phyloP scores from a whole-genome alignment of 2,329 filamentous ascomycete genomes.

The Sporothrix sp. region DNA sequence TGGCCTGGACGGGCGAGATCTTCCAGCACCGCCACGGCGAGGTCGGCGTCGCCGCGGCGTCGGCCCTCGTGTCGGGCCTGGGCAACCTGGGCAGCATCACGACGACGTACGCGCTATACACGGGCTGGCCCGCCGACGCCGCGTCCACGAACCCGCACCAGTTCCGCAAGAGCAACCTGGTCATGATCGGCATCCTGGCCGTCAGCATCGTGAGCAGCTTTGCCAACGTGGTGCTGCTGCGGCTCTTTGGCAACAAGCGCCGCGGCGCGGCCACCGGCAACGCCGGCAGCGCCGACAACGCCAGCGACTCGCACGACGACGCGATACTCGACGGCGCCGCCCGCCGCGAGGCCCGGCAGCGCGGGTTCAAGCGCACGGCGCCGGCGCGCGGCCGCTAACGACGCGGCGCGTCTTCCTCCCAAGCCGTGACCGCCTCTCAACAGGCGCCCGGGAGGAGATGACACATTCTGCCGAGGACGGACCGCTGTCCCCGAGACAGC shows the following conservation, averaged over 20 bases:
- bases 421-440: background rate
- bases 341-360: slow-evolving; percentile 45
- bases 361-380: slow-evolving; percentile 42
- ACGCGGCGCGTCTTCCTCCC: background rate
- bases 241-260: slow-evolving; percentile 43
- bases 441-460: background rate
- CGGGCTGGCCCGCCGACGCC: slow-evolving; percentile 72
- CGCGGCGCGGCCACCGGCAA: slow-evolving; percentile 35
- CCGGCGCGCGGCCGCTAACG: slow-evolving; percentile 19
- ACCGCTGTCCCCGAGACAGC: slow-evolving; percentile 1
- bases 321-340: slow-evolving; percentile 52
- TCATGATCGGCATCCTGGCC: slow-evolving; percentile 78
- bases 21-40: slow-evolving; percentile 86
- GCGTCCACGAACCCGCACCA: slow-evolving; percentile 51
- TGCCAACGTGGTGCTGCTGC: slow-evolving; percentile 58
- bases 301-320: slow-evolving; percentile 30
- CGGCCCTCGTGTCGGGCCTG: slow-evolving; percentile 75
- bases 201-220: slow-evolving; percentile 65
- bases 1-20: slow-evolving; percentile 87
- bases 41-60: slow-evolving; percentile 78
- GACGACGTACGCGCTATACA: slow-evolving; percentile 83
- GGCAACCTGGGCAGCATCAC: slow-evolving; percentile 80
- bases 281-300: slow-evolving; percentile 37
- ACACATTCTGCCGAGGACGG: background rate
- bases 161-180: slow-evolving; percentile 74